Percentiles rank a stretch among this genome's conserved stretches.
These are phyloP conservation scores for Aegilops speltoides DNA, from an alignment of 176 grass and related monocot genomes.

Conservation along the genomic window DNA sequence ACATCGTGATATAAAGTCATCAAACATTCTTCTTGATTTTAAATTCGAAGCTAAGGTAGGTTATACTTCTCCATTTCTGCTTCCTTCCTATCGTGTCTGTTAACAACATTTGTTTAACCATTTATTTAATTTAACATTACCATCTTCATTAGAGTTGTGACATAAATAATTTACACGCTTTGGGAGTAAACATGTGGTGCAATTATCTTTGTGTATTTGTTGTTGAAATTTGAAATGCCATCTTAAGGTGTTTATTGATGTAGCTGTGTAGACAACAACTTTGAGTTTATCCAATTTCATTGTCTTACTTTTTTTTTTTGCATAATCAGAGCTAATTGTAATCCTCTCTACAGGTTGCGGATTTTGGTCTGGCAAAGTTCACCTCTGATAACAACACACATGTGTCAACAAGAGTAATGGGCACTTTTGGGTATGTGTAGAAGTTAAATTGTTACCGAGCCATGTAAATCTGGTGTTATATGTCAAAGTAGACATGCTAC, in stretches of 20 bases:
- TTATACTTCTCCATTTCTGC: not conserved
- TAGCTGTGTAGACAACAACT: not conserved
- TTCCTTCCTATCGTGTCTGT: not conserved
- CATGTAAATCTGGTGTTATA: not conserved
- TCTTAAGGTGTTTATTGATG: not conserved
- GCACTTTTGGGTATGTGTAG: slow-evolving; percentile 68
- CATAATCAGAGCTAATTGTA: not conserved
- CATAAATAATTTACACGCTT: not conserved
- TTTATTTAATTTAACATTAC: slow-evolving; percentile 10
- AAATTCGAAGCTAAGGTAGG: slow-evolving; percentile 75
- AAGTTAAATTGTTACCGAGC: not conserved
- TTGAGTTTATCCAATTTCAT: not conserved
- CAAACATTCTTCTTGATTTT: slow-evolving; percentile 86
- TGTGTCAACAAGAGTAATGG: slow-evolving; percentile 79
- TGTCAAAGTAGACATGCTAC: not conserved
- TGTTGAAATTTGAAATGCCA: not conserved
- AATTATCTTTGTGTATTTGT: not conserved
- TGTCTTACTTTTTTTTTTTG: not conserved
- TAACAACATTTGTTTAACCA: not conserved
- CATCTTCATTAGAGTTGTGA: not conserved
- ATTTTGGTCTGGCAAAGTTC: slow-evolving; percentile 81
- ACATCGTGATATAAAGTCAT: slow-evolving; percentile 73
- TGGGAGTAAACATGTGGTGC: not conserved
- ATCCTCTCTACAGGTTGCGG: slow-evolving; percentile 48
- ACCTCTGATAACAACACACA: slow-evolving; percentile 64